These are phyloP conservation scores for Blastobotrys mokoenaii DNA, from an alignment of 805 yeast species.

Conservation along the genomic window DNA sequence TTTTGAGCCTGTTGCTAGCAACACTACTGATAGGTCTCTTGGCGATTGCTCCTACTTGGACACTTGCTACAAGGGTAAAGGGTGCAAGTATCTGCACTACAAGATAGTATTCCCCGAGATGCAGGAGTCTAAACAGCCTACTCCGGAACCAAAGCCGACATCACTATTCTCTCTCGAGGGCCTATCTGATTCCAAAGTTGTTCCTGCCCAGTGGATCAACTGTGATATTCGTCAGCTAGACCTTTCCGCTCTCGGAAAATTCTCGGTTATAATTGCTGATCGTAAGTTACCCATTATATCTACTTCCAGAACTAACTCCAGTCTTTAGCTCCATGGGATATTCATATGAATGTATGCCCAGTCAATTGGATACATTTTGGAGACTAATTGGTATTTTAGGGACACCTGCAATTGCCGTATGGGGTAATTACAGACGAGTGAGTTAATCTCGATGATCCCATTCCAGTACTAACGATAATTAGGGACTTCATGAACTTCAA, in stretches of 20 bases:
- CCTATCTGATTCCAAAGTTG: background rate
- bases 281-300: conserved; percentile 31
- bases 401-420: conserved; percentile 15
- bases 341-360: conserved; percentile 57
- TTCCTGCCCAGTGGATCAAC: conserved; percentile 77
- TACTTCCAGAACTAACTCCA: no score
- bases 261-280: conserved; percentile 72
- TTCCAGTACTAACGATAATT: no score
- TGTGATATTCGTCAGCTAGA: conserved; percentile 76
- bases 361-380: background rate
- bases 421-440: conserved; percentile 17
- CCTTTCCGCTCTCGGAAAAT: conserved; percentile 66
- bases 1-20: conserved; percentile 25
- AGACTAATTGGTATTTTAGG: conserved; percentile 3
- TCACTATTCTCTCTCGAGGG: no score
- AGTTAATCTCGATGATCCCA: no score
- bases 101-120: conserved; percentile 20
- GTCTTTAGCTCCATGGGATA: conserved; percentile 84
- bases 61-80: conserved; percentile 79
- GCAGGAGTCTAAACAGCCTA: conserved; percentile 15
- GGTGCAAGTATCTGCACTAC: conserved; percentile 80
- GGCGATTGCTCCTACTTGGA: conserved; percentile 94
- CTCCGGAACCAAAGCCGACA: background rate
- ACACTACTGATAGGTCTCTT: conserved; percentile 56
- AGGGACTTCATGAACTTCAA: conserved; percentile 57